phyloP scores from a whole-genome alignment of 352 stramenopile genomes.

The Aphanomyces euteiches region DNA sequence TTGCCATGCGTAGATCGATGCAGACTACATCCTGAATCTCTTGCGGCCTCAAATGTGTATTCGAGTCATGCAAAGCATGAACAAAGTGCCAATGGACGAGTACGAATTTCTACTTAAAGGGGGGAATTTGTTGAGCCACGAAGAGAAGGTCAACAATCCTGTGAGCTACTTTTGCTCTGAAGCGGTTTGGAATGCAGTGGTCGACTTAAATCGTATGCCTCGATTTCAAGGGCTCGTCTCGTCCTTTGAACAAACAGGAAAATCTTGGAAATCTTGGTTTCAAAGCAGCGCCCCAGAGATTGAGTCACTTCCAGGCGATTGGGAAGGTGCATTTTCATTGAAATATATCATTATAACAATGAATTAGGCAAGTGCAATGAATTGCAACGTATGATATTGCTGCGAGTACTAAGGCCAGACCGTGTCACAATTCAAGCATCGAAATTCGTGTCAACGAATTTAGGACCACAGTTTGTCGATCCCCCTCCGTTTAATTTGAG shows the following conservation, averaged over 20 bases:
- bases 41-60: constrained; percentile 84
- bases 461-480: constrained; percentile 91
- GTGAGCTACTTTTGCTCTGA: constrained; percentile 85
- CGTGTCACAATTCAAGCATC: constrained; percentile 88
- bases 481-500: constrained; percentile 90
- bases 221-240: constrained; percentile 84
- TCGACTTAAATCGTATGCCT: constrained; percentile 88
- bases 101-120: constrained; percentile 95
- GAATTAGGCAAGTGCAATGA: constrained; percentile 83
- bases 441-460: constrained; percentile 87
- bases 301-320: constrained; percentile 88
- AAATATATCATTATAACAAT: constrained; percentile 4
- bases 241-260: constrained; percentile 87
- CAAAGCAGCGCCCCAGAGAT: constrained; percentile 87
- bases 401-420: constrained; percentile 90
- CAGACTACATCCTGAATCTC: too few relatives aligned
- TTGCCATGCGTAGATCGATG: too few relatives aligned
- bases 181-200: constrained; percentile 83
- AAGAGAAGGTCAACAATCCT: constrained; percentile 71
- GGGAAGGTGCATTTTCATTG: constrained; percentile 48
- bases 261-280: constrained; percentile 80
- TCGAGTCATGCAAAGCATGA: constrained; percentile 86
- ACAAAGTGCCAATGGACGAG: constrained; percentile 90
- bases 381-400: constrained; percentile 90
- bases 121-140: constrained; percentile 56